Base-by-base conservation (phyloP, 371 early-diverging fungal species). In the Catenaria anguillulae region DNA sequence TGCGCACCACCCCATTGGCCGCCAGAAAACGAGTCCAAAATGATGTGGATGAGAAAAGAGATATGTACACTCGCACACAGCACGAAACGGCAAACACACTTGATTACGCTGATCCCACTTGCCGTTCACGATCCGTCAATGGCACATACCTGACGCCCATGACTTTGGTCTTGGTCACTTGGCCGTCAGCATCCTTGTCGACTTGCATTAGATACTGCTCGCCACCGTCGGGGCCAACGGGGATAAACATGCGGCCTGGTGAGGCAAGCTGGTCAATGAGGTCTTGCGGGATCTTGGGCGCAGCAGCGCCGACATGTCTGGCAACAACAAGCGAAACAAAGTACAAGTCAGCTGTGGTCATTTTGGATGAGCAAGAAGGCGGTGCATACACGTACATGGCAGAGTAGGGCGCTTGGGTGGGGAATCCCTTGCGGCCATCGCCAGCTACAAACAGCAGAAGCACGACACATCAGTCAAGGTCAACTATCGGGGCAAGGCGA, bases 271-370 rank as follows among this genome's bases (percentile, higher is more conserved):
- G 91, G 0, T 71, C 70, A 19, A 90, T 60, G 34, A 92, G 73
- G 55, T 70, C 8, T 15, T 31, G 26, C 37, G 89, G 78, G 55
- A 74, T 64, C 34, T 70, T 50, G 37, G 74, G 63, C 2, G 90
- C 78, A 2, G 91, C 91, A 0, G 93, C 93, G 4, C 93, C 93
- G 2, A 93, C 92, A 75, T 93, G 93, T 23, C 84, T 84, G 64
- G 37, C 48, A 6, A n/a, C 45, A n/a, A 36, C 26, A 2, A 8
- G 36, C 2, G 34, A 21, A 45, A 26, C 40, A 37, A 52, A 13
- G n/a, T n/a, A n/a, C 33, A 55, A 23, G 19, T 21, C 36, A n/a
- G 33, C 54, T 8, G 4, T 17, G 33, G 10, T 4, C 4, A 12
- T 15, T 54, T 54, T 54, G 10, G 8, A 4, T 13, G 37, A 37